phyloP scores from a whole-genome alignment of 2,329 filamentous ascomycete species.

The Cadophora sp. region DNA sequence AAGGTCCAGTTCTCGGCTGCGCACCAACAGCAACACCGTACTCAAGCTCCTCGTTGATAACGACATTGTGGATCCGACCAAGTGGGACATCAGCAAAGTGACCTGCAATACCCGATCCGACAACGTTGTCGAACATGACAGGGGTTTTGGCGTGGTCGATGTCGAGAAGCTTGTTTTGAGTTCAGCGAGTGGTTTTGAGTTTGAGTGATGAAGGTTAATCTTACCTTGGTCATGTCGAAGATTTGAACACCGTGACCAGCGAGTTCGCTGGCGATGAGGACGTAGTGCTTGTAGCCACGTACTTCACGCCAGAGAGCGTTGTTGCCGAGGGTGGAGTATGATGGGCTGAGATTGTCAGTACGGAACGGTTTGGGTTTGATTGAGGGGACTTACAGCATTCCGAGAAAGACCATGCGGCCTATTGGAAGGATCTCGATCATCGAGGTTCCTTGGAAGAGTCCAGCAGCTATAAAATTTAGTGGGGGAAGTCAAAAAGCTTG shows the following conservation, averaged over 20 bases:
- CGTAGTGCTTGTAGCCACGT: conserved; percentile 46
- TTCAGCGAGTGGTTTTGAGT: not conserved
- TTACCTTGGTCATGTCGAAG: conserved; percentile 57
- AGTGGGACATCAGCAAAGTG: conserved; percentile 44
- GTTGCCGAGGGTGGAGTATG: not conserved
- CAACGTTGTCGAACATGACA: conserved; percentile 46
- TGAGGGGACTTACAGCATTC: conserved; percentile 30
- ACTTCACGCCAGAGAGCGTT: conserved; percentile 46
- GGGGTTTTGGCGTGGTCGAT: conserved; percentile 49
- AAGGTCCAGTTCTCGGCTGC: conserved; percentile 46
- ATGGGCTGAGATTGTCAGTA: not conserved
- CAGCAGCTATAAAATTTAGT: not conserved
- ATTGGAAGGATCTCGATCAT: conserved; percentile 55
- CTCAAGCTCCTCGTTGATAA: conserved; percentile 48
- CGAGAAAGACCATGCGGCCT: conserved; percentile 54
- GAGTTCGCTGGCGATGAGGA: conserved; percentile 51
- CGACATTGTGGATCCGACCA: conserved; percentile 51
- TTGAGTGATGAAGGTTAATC: not conserved
- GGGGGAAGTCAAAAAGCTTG: no score
- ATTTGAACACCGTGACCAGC: conserved; percentile 57
- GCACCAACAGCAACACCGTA: conserved; percentile 47
- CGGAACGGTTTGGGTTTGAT: conserved; percentile 27
- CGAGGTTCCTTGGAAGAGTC: conserved; percentile 31
- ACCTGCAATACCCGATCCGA: conserved; percentile 42
- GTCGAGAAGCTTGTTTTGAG: conserved; percentile 39